Percentiles rank a stretch among this genome's conserved stretches.
These are phyloP conservation scores for Lactarius trivialis DNA, from an alignment of 768 basidiomycete genomes.

Conservation along the genomic window DNA sequence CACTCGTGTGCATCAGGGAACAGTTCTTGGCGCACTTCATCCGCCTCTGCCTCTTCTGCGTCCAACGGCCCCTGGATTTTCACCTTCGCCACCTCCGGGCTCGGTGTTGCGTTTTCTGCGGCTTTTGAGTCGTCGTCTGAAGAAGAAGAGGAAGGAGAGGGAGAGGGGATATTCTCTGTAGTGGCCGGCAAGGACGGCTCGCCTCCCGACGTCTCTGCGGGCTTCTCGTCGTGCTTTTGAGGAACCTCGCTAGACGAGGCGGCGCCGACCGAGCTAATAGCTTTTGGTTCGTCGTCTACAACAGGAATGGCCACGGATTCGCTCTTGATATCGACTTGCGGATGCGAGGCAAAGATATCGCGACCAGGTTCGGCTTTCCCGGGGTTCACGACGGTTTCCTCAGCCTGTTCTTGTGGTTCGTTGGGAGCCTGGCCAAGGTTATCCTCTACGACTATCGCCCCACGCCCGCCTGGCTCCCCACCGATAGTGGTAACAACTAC, in stretches of 20 bases:
- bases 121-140: not conserved
- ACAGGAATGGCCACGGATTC: conserved; percentile 17
- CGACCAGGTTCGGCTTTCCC: conserved; percentile 65
- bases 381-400: conserved; percentile 36
- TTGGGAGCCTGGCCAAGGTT: conserved; percentile 27
- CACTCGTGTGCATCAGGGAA: conserved; percentile 28
- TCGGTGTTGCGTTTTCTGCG: not conserved
- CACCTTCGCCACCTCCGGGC: not conserved
- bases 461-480: conserved; percentile 48
- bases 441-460: conserved; percentile 49
- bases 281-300: conserved; percentile 12
- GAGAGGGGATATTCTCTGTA: not conserved
- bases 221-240: conserved; percentile 3
- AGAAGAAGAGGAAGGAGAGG: not conserved
- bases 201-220: not conserved
- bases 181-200: conserved; percentile 1
- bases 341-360: conserved; percentile 60
- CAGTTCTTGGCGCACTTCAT: conserved; percentile 32
- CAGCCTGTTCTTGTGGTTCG: conserved; percentile 18
- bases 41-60: conserved; percentile 33
- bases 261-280: conserved; percentile 7
- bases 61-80: conserved; percentile 27
- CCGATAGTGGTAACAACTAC: conserved; percentile 38
- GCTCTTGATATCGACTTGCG: conserved; percentile 45
- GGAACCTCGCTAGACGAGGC: not conserved